Conservation (phyloP, 2,329 filamentous ascomycete species). For the Ceratocystis eucalypticola region DNA sequence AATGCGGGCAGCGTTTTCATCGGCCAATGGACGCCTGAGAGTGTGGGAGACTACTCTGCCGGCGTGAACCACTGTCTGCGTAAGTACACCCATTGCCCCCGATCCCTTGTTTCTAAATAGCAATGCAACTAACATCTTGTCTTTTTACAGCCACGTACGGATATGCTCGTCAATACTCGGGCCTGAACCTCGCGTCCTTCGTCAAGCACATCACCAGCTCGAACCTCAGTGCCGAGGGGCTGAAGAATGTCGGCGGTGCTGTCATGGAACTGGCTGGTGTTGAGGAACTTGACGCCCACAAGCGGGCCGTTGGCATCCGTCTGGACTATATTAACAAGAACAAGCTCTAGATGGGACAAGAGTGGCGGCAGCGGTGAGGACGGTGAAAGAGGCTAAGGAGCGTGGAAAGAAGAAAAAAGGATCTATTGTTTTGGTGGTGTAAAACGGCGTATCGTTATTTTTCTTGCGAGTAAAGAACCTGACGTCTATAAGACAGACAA, state of each 20-base stretch:
- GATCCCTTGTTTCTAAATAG: background rate
- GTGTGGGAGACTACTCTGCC: conserved; percentile 93
- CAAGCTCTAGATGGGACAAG: background rate
- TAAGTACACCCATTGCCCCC: conserved; percentile 39
- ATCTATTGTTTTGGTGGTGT: background rate
- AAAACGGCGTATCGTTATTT: background rate
- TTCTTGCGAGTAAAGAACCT: background rate
- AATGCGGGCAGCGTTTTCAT: conserved; percentile 96
- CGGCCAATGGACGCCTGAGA: conserved; percentile 92
- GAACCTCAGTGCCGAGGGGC: conserved; percentile 70
- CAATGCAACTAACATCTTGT: conserved; percentile 21
- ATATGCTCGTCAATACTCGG: conserved; percentile 96
- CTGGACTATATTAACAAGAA: conserved; percentile 39
- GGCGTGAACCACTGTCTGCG: conserved; percentile 95
- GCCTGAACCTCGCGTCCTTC: conserved; percentile 90
- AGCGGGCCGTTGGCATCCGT: conserved; percentile 74
- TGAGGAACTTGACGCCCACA: conserved; percentile 88
- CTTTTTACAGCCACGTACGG: conserved; percentile 68
- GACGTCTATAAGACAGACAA: background rate
- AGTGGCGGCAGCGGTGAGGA: too few species aligned
- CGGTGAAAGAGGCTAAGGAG: background rate
- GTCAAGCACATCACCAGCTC: conserved; percentile 96
- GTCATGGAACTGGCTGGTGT: conserved; percentile 94
- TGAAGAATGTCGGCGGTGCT: conserved; percentile 71
- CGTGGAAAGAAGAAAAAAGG: background rate